Percentiles rank a stretch among this genome's conserved stretches.
Evolutionary conservation across 2,329 filamentous ascomycete genomes (phyloP).

Genomic region (Paecilomyces variotii): DNA sequence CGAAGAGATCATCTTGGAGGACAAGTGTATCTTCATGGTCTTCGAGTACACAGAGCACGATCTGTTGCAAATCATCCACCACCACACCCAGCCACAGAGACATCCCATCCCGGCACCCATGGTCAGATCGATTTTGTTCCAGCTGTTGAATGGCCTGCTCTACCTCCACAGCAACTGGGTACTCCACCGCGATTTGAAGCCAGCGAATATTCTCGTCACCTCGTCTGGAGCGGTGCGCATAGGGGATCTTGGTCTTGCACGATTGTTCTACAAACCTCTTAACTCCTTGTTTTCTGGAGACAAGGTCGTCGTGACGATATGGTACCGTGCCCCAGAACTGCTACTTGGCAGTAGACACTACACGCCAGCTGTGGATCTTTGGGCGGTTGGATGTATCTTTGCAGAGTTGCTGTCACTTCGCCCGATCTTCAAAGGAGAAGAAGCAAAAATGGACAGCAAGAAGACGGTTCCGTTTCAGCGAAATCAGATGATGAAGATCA

Average conservation of each 20-base stretch:
- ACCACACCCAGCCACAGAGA: constrained; percentile 82
- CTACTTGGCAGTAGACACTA: constrained; percentile 92
- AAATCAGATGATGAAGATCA: constrained; percentile 98
- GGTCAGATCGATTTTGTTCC: constrained; percentile 90
- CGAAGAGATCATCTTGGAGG: constrained; percentile 92
- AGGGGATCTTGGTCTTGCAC: constrained; percentile 83
- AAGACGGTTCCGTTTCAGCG: constrained; percentile 96
- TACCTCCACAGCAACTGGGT: constrained; percentile 98
- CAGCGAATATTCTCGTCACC: constrained; percentile 98
- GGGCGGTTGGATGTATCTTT: constrained; percentile 97
- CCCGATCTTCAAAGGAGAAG: constrained; percentile 96
- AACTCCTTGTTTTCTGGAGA: constrained; percentile 88
- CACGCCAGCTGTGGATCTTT: constrained; percentile 92
- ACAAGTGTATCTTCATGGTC: constrained; percentile 99
- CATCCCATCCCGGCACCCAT: constrained; percentile 82
- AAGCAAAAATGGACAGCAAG: constrained; percentile 98
- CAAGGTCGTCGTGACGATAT: constrained; percentile 98
- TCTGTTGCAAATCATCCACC: constrained; percentile 93
- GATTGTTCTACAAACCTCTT: constrained; percentile 87
- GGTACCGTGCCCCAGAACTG: constrained; percentile 94
- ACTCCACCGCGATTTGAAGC: constrained; percentile 91
- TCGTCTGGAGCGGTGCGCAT: constrained; percentile 86
- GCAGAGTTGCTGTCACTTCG: constrained; percentile 83
- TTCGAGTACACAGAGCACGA: constrained; percentile 99
- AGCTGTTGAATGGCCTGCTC: constrained; percentile 86